Base-by-base conservation (phyloP, 306 rosid genomes). In the Rosa multiflora region DNA sequence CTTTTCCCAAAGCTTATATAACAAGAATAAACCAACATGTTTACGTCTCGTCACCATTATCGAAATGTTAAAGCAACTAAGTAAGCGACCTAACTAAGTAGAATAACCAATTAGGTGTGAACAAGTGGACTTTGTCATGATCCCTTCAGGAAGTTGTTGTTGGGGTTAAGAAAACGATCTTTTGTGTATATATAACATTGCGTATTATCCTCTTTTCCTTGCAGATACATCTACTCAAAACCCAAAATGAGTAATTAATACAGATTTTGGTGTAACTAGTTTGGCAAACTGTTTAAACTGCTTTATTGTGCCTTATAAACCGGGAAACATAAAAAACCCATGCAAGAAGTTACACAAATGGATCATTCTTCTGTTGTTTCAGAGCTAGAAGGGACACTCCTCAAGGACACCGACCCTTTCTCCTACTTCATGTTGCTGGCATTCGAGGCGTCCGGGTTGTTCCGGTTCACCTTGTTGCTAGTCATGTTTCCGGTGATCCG, bases 361-460 rank as follows among this genome's bases (percentile, higher is more conserved):
- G 88, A 87, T 62, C 68, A 62, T 1, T 84, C 97, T 13, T 87
- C 97, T 5, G 89, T 90, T 20, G 89, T 87, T 32, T 86, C 91
- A 1, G 97, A 93, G 89, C 86, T 95, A n/a, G 98, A 95, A 86
- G 99, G 98, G 20, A 83, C 94, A 7, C 93, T 95, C 66, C 69
- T 95, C 49, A 91, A 83, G 79, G 88, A 89, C 73, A 49, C 84
- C 0, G 90, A 90, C 75, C 61, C 86, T 0, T 95, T 93, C 84
- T 87, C 96, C 10, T 95, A 91, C 88, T 93, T 91, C 88, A 90
- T 93, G 98, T 58, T 95, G 35, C 85, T 93, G 5, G 93, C 99
- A 14, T 95, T 93, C 21, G 99, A 95, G 76, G 90, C 97, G 0
- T 91, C 98, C 0, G 94, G 99, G 59, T 67, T 93, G 88, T 48